Percentiles rank a stretch among this genome's conserved stretches.
These are phyloP conservation scores for Linum usitatissimum DNA, from an alignment of 345 rosid species.

Conservation along the genomic window DNA sequence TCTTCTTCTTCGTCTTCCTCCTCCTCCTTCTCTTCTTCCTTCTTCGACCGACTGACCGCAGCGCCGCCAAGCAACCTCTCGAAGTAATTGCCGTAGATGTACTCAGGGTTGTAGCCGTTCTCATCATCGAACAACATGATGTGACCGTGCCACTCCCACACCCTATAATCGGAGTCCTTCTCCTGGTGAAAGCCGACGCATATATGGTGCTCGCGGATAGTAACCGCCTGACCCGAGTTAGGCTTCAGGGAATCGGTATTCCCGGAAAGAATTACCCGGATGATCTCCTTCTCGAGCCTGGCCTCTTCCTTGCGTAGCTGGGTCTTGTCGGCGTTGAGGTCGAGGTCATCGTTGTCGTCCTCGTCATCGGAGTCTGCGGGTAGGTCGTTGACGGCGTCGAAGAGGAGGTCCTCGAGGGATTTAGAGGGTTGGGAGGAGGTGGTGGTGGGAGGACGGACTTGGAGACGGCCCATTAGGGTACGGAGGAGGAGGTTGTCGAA, in stretches of 20 bases:
- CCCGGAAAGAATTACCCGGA: conserved; percentile 62
- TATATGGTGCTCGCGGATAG: conserved; percentile 78
- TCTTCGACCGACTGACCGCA: conserved; percentile 16
- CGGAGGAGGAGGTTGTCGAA: conserved; percentile 70
- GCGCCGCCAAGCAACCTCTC: conserved; percentile 59
- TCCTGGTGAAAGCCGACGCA: conserved; percentile 86
- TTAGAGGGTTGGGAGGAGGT: conserved; percentile 30
- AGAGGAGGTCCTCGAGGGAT: conserved; percentile 74
- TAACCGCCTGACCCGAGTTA: conserved; percentile 88
- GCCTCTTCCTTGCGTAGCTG: conserved; percentile 71
- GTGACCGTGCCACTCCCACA: conserved; percentile 99
- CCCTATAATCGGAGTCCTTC: conserved; percentile 71
- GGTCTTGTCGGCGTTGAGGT: conserved; percentile 11
- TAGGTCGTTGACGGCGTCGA: conserved; percentile 35
- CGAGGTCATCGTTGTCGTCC: conserved; percentile 10
- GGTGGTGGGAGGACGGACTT: conserved; percentile 39
- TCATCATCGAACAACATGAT: conserved; percentile 88
- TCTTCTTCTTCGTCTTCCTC: conserved; percentile 21
- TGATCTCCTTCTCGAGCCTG: conserved; percentile 70
- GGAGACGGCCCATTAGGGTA: conserved; percentile 80
- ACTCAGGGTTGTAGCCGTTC: conserved; percentile 76
- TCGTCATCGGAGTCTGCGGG: conserved; percentile 43
- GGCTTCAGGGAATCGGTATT: conserved; percentile 65
- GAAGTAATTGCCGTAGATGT: conserved; percentile 91
- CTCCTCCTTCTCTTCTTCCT: conserved; percentile 21